Evolutionary conservation across 257 asterid genomes (phyloP), one percentile per base, ranked within the genome.

Genomic region (Scutellaria barbata): DNA sequence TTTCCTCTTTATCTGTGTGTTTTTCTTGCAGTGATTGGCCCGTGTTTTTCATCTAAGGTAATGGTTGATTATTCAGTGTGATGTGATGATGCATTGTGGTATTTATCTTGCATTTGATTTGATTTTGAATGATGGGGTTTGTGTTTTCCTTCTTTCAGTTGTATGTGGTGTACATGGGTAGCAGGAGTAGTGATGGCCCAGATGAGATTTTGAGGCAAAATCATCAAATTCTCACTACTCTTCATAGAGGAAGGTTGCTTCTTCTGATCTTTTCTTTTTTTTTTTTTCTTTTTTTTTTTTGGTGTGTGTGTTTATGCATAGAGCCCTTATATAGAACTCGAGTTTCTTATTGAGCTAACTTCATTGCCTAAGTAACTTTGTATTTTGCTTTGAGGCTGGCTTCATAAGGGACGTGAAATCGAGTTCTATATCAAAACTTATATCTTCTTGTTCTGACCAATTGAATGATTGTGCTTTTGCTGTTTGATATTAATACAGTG

Each of bases 151-250:
- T 3, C 35, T 30, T 30, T 43, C 83, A 93, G 98, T 72, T 93
- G 84, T 93, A 93, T 84, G 96, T 90, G 73, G 98, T 93, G 77
- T 93, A 93, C 68, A 90, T 93, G 97, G 98, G 98, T 18, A 83
- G 89, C 86, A 84, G 73, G 69, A 90, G 81, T 58, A 71, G 69
- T 55, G 87, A 81, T 80, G 95, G 81, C 69, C 92, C 94, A 68
- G 97, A 90, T 79, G 92, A 86, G 74, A 84, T 90, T 82, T 74
- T 82, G 61, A 89, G 81, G 85, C 92, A 85, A 81, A 84, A 90
- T 57, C 92, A 86, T 40, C 87, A 90, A 76, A 86, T 90, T 77
- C 96, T 93, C 6, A 80, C 85, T 69, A 72, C 68, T 84, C 79
- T 93, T 74, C 95, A 90, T 73, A 47, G 83, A 67, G 98, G 98